These are phyloP conservation scores for Cystobasidium sp. DNA, from an alignment of 1,284 basidiomycete genomes.

Conservation along the genomic window DNA sequence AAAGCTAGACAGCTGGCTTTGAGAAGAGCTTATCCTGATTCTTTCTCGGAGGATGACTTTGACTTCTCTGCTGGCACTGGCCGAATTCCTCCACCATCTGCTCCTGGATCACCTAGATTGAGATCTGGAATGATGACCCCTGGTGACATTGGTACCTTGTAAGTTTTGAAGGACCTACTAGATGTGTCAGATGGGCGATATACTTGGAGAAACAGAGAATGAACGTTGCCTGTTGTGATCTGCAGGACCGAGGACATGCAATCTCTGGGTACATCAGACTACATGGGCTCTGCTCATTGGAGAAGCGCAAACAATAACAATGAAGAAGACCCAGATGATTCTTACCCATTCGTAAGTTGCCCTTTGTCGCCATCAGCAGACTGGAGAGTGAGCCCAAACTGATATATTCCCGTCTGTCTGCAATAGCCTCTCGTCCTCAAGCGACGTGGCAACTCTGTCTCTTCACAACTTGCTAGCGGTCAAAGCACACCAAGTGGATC, in stretches of 20 bases:
- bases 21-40: constrained; percentile 91
- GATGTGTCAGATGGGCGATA: neutral
- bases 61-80: constrained; percentile 68
- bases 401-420: constrained; percentile 55
- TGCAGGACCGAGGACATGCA: constrained; percentile 68
- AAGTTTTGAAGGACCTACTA: neutral
- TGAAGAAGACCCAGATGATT: constrained; percentile 81
- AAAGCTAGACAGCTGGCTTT: constrained; percentile 92
- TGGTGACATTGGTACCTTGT: constrained; percentile 86
- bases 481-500: constrained; percentile 85
- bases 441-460: constrained; percentile 74
- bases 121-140: constrained; percentile 79
- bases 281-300: constrained; percentile 57
- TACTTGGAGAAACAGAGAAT: neutral
- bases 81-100: constrained; percentile 69
- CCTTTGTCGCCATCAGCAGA: constrained; percentile 19
- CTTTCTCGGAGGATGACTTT: constrained; percentile 73
- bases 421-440: constrained; percentile 63
- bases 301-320: constrained; percentile 53
- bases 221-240: constrained; percentile 1
- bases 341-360: constrained; percentile 71
- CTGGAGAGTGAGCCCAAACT: constrained; percentile 63
- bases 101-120: constrained; percentile 84
- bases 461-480: constrained; percentile 71
- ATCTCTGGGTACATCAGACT: constrained; percentile 69